A percentile compares a stretch with the other conserved stretches of the same genome.
phyloP scores from a whole-genome alignment of 2,329 filamentous ascomycete species.

The Hymenoscyphus linearis region DNA sequence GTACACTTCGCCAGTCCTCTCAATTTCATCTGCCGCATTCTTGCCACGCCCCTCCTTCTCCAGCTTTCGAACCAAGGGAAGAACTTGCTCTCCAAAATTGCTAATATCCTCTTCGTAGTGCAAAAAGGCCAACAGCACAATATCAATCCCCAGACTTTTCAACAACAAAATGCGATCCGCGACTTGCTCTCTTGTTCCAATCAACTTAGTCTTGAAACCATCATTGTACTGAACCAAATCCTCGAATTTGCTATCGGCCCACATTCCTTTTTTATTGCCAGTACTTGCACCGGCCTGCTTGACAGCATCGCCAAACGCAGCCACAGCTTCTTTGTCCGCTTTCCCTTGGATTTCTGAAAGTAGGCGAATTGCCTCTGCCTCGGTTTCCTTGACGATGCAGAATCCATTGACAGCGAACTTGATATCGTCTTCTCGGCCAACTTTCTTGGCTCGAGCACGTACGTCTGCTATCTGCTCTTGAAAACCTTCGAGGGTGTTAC shows the following conservation, averaged over 20 bases:
- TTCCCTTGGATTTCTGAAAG: conserved; percentile 49
- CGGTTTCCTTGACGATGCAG: conserved; percentile 44
- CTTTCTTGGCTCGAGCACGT: conserved; percentile 39
- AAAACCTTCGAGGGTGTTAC: conserved; percentile 49
- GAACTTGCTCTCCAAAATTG: conserved; percentile 41
- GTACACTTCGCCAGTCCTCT: conserved; percentile 44
- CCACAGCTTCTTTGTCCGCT: conserved; percentile 44
- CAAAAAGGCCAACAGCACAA: conserved; percentile 43
- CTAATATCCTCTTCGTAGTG: conserved; percentile 50
- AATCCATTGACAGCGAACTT: conserved; percentile 47
- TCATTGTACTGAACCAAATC: conserved; percentile 51
- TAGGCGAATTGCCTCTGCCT: conserved; percentile 44
- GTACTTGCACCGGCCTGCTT: conserved; percentile 45
- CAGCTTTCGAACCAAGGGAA: conserved; percentile 42
- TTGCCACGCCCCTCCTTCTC: conserved; percentile 44
- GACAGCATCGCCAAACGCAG: conserved; percentile 44
- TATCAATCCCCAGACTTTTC: conserved; percentile 40
- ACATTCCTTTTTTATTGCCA: conserved; percentile 46
- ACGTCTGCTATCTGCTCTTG: conserved; percentile 45
- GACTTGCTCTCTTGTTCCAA: conserved; percentile 47
- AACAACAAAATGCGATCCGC: conserved; percentile 44
- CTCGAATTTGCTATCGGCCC: conserved; percentile 46
- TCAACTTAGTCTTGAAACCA: conserved; percentile 50
- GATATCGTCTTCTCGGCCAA: conserved; percentile 40
- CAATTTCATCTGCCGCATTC: conserved; percentile 42